These are phyloP conservation scores for Pezicula neosporulosa DNA, from an alignment of 2,329 filamentous ascomycete species.

Conservation along the genomic window DNA sequence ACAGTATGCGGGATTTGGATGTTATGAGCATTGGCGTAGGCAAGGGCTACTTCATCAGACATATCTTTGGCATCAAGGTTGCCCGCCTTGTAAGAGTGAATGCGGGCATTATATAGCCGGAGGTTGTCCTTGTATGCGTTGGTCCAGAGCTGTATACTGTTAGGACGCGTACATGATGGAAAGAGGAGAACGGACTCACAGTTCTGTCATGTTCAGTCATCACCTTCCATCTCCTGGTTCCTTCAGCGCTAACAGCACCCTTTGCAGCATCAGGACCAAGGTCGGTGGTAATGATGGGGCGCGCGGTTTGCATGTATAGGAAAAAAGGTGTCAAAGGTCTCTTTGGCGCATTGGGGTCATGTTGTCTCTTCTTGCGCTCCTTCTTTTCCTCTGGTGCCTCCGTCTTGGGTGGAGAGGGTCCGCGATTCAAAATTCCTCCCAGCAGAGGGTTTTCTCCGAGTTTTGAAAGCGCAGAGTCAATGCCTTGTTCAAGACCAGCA, in stretches of 20 bases:
- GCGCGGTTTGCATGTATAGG: constrained; percentile 86
- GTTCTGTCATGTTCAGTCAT: constrained; percentile 65
- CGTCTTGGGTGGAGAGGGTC: constrained; percentile 34
- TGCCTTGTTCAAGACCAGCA: constrained; percentile 31
- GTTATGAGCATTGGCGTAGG: constrained; percentile 56
- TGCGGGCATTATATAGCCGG: constrained; percentile 61
- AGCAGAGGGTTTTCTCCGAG: constrained; percentile 15
- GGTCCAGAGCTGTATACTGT: constrained; percentile 46
- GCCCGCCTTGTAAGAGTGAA: constrained; percentile 61
- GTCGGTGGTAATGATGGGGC: constrained; percentile 76
- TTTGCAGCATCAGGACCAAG: constrained; percentile 74
- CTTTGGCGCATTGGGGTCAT: constrained; percentile 93
- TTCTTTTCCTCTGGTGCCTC: constrained; percentile 65
- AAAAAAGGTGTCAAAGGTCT: constrained; percentile 92
- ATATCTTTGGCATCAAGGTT: constrained; percentile 57
- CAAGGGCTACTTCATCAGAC: constrained; percentile 55
- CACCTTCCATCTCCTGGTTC: constrained; percentile 78
- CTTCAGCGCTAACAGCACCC: constrained; percentile 84
- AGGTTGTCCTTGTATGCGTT: constrained; percentile 66
- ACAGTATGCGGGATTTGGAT: constrained; percentile 44
- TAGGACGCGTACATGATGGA: neutral
- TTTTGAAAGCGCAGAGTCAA: constrained; percentile 42
- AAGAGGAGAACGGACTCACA: constrained; percentile 13
- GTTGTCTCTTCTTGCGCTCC: constrained; percentile 83
- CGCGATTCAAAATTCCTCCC: constrained; percentile 22